These are phyloP conservation scores for Chlamydomonas schloesseri DNA, from an alignment of 139 green algal genomes.

Conservation along the genomic window DNA sequence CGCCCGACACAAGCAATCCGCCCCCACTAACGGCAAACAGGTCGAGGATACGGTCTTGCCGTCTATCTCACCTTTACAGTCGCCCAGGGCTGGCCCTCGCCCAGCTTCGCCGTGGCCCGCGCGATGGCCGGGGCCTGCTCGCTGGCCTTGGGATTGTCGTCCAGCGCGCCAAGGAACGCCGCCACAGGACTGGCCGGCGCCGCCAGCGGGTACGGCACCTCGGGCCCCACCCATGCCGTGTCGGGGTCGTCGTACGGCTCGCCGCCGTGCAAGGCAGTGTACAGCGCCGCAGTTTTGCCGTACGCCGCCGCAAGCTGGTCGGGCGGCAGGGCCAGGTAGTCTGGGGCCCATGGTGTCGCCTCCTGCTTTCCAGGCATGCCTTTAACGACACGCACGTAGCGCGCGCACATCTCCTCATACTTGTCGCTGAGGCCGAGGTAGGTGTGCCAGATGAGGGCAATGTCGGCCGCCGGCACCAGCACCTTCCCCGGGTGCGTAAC, in stretches of 20 bases:
- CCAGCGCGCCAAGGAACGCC: not conserved
- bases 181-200: not conserved
- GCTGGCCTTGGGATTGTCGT: not conserved
- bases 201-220: not conserved
- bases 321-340: not conserved
- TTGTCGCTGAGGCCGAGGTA: not conserved
- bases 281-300: not conserved
- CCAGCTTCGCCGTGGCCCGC: no score
- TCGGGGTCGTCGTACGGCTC: not conserved
- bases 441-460: not conserved
- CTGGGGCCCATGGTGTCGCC: not conserved
- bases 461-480: slow-evolving; percentile 20
- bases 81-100: no score
- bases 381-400: not conserved
- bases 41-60: no score
- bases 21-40: no score
- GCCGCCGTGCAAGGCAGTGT: no score
- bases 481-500: not conserved
- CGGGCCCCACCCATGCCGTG: not conserved
- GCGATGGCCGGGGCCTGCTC: not conserved
- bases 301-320: not conserved
- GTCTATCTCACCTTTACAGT: no score
- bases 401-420: not conserved
- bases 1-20: no score
- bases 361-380: no score